Percentiles rank a stretch among this genome's conserved stretches.
These are phyloP conservation scores for Paralagenidium karlingii DNA, from an alignment of 352 stramenopile genomes.

Conservation along the genomic window DNA sequence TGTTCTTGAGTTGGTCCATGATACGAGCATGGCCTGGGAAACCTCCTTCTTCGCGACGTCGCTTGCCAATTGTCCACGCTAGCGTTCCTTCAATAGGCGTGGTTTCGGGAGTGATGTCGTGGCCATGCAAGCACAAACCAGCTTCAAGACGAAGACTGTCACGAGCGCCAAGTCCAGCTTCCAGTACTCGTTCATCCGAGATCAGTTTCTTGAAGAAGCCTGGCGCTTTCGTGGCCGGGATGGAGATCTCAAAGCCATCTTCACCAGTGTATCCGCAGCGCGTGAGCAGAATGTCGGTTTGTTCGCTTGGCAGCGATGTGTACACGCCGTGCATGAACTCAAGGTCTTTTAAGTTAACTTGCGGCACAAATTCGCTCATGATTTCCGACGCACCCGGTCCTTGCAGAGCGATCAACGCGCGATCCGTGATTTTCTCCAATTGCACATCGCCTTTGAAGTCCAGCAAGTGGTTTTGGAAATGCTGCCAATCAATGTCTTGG, in stretches of 20 bases:
- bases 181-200: constrained; percentile 70
- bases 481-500: constrained; percentile 92
- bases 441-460: constrained; percentile 85
- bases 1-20: constrained; percentile 91
- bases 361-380: constrained; percentile 70
- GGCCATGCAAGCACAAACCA: constrained; percentile 97
- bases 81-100: constrained; percentile 93
- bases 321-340: constrained; percentile 94
- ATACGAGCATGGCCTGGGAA: constrained; percentile 94
- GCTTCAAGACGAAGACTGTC: constrained; percentile 97
- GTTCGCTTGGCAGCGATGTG: constrained; percentile 53
- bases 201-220: constrained; percentile 46
- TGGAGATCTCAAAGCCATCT: constrained; percentile 97
- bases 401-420: constrained; percentile 93
- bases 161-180: constrained; percentile 90
- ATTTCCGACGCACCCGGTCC: constrained; percentile 85
- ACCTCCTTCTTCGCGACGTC: constrained; percentile 71
- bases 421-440: constrained; percentile 90
- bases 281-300: constrained; percentile 81
- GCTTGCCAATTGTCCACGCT: constrained; percentile 88
- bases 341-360: constrained; percentile 86
- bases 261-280: constrained; percentile 99
- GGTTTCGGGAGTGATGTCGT: constrained; percentile 93
- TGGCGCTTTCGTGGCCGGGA: constrained; percentile 42
- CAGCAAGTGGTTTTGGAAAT: constrained; percentile 85